Percentiles rank a stretch among this genome's conserved stretches.
Evolutionary conservation across 2,329 filamentous ascomycete genomes (phyloP).

Genomic region (Pyrenochaeta sp.): DNA sequence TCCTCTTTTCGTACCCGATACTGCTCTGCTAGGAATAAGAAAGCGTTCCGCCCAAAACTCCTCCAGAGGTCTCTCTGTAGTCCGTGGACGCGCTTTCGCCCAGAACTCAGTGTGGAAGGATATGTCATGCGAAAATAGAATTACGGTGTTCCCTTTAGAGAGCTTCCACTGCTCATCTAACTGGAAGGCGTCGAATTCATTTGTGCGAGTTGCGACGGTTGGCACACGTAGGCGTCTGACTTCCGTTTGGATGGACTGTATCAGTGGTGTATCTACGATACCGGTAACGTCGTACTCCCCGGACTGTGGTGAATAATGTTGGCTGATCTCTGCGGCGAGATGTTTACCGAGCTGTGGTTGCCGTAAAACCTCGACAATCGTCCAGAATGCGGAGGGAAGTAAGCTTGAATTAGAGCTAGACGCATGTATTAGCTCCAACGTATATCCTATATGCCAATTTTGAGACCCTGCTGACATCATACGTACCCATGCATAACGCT

Average conservation of each 20-base stretch:
- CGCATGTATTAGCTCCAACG: constrained; percentile 9
- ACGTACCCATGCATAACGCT: constrained; percentile 36
- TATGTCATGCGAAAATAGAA: constrained; percentile 36
- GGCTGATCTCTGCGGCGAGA: constrained; percentile 19
- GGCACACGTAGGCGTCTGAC: constrained; percentile 31
- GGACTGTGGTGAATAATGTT: constrained; percentile 14
- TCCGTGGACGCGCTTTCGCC: constrained; percentile 26
- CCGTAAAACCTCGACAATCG: constrained; percentile 31
- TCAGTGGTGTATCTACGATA: constrained; percentile 24
- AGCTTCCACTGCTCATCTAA: constrained; percentile 34
- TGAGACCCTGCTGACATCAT: no score
- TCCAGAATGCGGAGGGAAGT: constrained; percentile 35
- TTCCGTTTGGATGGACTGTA: constrained; percentile 39
- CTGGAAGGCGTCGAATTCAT: constrained; percentile 15
- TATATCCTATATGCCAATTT: neutral
- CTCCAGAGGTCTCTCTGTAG: constrained; percentile 28
- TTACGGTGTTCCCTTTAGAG: constrained; percentile 21
- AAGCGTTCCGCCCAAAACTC: constrained; percentile 43
- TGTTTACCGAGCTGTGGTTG: constrained; percentile 26
- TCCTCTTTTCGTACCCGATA: neutral
- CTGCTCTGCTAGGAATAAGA: constrained; percentile 13
- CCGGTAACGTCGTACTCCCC: constrained; percentile 24
- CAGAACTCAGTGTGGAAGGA: constrained; percentile 34
- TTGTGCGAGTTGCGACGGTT: constrained; percentile 17
- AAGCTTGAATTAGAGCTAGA: constrained; percentile 26